Percentiles rank a stretch among this genome's conserved stretches.
phyloP scores from a whole-genome alignment of 108 stramenopile genomes.

The Skeletonema tropicum region DNA sequence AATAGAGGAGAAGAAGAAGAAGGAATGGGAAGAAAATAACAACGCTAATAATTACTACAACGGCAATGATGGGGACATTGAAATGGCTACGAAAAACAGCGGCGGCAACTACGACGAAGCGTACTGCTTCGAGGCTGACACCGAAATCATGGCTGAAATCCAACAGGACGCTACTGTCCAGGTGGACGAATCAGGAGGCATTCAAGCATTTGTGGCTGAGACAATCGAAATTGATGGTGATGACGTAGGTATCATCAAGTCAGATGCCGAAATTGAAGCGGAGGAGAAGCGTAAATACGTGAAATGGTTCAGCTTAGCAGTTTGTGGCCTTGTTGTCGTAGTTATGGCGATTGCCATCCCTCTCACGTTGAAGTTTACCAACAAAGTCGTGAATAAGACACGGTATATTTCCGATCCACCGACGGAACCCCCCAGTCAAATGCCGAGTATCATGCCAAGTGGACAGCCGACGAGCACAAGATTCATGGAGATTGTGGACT shows the following conservation, averaged over 20 bases:
- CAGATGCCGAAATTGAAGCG: slow-evolving; percentile 38
- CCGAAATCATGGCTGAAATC: slow-evolving; percentile 37
- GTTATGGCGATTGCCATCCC: slow-evolving; percentile 29
- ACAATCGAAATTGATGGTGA: slow-evolving; percentile 35
- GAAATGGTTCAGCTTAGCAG: slow-evolving; percentile 14
- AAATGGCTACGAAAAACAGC: background rate
- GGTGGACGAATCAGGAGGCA: slow-evolving; percentile 39
- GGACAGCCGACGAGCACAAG: slow-evolving; percentile 19
- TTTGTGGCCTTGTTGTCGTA: slow-evolving; percentile 12
- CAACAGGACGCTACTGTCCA: slow-evolving; percentile 19
- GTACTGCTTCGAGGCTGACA: slow-evolving; percentile 29
- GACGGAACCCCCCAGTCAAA: slow-evolving; percentile 22
- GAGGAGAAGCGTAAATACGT: slow-evolving; percentile 38
- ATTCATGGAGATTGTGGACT: slow-evolving; percentile 24
- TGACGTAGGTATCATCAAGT: slow-evolving; percentile 36
- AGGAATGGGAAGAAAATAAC: background rate
- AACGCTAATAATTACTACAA: background rate
- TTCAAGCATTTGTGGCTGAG: slow-evolving; percentile 42
- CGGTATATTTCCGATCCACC: slow-evolving; percentile 20
- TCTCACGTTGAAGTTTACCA: slow-evolving; percentile 30
- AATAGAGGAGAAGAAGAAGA: background rate
- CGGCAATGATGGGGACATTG: background rate
- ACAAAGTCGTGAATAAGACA: slow-evolving; percentile 4
- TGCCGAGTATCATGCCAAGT: slow-evolving; percentile 23
- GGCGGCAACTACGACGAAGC: slow-evolving; percentile 5